phyloP scores from a whole-genome alignment of 1,139 yeast genomes.

The Pichia sp. region DNA sequence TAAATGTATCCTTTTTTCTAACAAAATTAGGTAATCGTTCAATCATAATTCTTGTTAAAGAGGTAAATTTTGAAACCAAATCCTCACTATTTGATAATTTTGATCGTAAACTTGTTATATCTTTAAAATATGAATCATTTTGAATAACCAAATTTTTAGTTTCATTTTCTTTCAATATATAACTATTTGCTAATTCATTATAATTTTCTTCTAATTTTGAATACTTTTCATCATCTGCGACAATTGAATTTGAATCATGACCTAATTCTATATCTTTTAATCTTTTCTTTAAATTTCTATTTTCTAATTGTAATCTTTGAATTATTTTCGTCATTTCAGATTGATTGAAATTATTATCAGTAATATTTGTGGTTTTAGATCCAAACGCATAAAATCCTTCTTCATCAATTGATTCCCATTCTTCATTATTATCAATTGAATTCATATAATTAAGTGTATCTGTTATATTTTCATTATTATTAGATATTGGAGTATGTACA shows the following conservation, averaged over 20 bases:
- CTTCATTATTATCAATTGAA: constrained; percentile 6
- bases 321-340: constrained; percentile 1
- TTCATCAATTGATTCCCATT: constrained; percentile 15
- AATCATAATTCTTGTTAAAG: constrained; percentile 9
- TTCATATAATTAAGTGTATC: constrained; percentile 4
- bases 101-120: constrained; percentile 10
- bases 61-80: constrained; percentile 1
- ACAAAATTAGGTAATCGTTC: constrained; percentile 15
- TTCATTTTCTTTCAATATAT: constrained; percentile 10
- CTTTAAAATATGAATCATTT: constrained; percentile 13
- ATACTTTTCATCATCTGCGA: constrained; percentile 10
- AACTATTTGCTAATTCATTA: constrained; percentile 8
- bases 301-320: constrained; percentile 12
- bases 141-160: constrained; percentile 11
- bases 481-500: not conserved
- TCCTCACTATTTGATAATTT: constrained; percentile 18
- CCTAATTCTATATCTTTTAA: constrained; percentile 16
- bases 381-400: not conserved
- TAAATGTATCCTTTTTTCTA: constrained; percentile 4
- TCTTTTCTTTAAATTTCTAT: constrained; percentile 13
- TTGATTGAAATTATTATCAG: not conserved
- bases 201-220: constrained; percentile 11
- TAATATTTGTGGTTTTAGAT: not conserved
- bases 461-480: not conserved
- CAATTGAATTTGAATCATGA: constrained; percentile 12